Conservation (phyloP, 106 monocot genomes). For the Acorus gramineus region DNA sequence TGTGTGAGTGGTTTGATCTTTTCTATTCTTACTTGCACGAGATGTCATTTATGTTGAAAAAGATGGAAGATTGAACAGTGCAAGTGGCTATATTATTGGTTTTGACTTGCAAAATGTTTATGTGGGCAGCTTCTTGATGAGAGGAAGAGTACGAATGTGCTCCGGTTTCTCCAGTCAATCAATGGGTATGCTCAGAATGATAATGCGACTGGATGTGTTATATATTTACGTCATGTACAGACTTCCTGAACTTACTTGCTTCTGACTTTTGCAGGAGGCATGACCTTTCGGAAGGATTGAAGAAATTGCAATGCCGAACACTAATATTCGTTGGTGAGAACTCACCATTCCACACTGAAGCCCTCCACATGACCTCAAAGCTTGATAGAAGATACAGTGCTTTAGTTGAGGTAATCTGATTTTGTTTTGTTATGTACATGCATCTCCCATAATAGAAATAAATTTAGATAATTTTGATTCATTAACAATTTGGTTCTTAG, state of each 20-base stretch:
- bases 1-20: slow-evolving; percentile 24
- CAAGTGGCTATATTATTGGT: background rate
- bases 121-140: slow-evolving; percentile 53
- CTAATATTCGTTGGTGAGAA: slow-evolving; percentile 65
- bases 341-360: slow-evolving; percentile 50
- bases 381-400: slow-evolving; percentile 50
- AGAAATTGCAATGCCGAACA: slow-evolving; percentile 39
- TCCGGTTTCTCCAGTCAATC: slow-evolving; percentile 48
- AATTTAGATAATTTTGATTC: no score
- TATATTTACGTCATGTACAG: no score
- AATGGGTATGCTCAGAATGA: slow-evolving; percentile 24
- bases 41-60: no score
- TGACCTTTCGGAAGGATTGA: slow-evolving; percentile 38
- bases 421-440: background rate
- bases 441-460: no score
- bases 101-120: background rate
- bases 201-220: no score
- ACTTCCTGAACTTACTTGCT: no score
- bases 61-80: no score
- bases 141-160: slow-evolving; percentile 38
- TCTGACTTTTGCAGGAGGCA: slow-evolving; percentile 24
- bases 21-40: background rate
- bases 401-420: slow-evolving; percentile 48
- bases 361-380: slow-evolving; percentile 58
- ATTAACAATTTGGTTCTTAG: no score